Evolutionary conservation across 2,329 filamentous ascomycete species (phyloP), one percentile per base, ranked within the genome.

Genomic region (Cladophialophora psammophila): DNA sequence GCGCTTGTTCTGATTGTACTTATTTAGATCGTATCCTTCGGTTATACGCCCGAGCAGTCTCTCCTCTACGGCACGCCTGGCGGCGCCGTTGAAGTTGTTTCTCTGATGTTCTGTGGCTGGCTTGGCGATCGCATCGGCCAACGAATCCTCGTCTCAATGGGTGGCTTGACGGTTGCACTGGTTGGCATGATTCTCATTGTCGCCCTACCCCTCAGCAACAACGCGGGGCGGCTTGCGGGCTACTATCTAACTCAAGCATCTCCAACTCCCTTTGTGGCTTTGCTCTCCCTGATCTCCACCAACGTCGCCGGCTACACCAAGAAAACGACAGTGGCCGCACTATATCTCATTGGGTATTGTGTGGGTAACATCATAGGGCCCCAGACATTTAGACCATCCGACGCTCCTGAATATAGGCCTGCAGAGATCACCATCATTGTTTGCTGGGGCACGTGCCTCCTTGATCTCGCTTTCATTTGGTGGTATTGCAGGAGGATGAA

Each of bases 51-150:
- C 2, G 81, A 89, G 67, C 78, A 91, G 72, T 88, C 86, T 3
- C 79, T 91, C 1, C 82, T 91, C 1, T 86, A 90, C 68, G 88
- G 88, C 50, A 86, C 85, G 0, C 89, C 90, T 0, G 87, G 86
- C 8, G 90, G 90, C 4, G 88, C 85, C 0, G 83, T 91, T 38
- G 87, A 91, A 77, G 80, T 91, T 26, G 78, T 90, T 34, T 80
- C 84, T 0, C 77, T 90, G 9, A 76, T 90, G 13, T 72, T 81
- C 2, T 86, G 82, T 66, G 86, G 84, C 42, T 86, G 83, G 72
- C 77, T 88, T 0, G 87, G 87, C 53, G 86, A 89, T 71, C 80
- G 79, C 26, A 83, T 82, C 54, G 80, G 82, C 18, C 85, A 89
- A 69, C 84, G 88, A 8, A 80, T 90, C 65, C 79, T 90, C 79